Conservation (phyloP, 1,139 yeast species). For the Candida buenavistaensis region DNA sequence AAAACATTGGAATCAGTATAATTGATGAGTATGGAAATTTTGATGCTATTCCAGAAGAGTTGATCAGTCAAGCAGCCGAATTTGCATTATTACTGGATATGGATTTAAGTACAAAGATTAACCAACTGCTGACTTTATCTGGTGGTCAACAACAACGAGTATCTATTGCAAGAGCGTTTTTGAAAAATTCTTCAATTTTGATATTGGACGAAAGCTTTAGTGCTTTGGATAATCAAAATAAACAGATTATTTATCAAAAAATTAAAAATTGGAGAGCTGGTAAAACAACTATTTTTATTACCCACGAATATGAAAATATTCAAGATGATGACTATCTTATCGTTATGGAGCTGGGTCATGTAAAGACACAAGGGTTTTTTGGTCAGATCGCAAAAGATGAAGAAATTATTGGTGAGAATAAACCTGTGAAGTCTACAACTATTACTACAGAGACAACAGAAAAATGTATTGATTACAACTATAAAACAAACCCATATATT, state of each 20-base stretch:
- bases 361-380: constrained; percentile 23
- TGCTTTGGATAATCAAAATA: constrained; percentile 64
- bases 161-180: constrained; percentile 77
- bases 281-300: constrained; percentile 75
- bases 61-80: constrained; percentile 47
- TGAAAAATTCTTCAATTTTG: constrained; percentile 71
- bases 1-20: constrained; percentile 59
- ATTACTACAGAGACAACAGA: not conserved
- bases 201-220: constrained; percentile 84
- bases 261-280: constrained; percentile 62
- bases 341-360: constrained; percentile 57
- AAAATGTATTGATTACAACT: constrained; percentile 14
- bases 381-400: constrained; percentile 3
- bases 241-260: constrained; percentile 44
- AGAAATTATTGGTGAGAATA: constrained; percentile 4
- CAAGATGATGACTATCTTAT: constrained; percentile 53
- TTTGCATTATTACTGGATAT: constrained; percentile 54
- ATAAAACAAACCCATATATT: constrained; percentile 25
- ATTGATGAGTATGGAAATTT: constrained; percentile 21
- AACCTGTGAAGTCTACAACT: not conserved
- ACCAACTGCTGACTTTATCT: constrained; percentile 55
- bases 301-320: constrained; percentile 72
- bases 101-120: constrained; percentile 56
- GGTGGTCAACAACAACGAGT: constrained; percentile 91
- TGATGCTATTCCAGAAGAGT: constrained; percentile 22